A percentile compares a stretch with the other conserved stretches of the same genome.
Evolutionary conservation across 139 green algal species (phyloP).

Genomic region (Ettlia oleoabundans): DNA sequence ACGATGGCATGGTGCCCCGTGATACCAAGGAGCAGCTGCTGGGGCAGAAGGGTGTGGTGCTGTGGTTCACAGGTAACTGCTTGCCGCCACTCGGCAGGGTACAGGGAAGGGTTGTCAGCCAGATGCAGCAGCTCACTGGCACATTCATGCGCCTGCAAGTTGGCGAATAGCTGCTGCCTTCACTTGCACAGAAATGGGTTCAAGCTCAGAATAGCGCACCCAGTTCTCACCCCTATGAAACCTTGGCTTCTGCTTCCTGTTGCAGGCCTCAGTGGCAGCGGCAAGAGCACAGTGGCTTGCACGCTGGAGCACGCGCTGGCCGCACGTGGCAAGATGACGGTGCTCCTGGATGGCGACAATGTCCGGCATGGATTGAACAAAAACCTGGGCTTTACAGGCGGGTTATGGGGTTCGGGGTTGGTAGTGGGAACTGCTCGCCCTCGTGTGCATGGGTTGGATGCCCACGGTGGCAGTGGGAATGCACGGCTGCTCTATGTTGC

Average conservation of each 20-base stretch:
- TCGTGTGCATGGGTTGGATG: too few species aligned
- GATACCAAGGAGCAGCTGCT: slow-evolving; percentile 82
- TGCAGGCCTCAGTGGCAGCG: slow-evolving; percentile 77
- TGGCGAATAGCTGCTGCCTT: neutral
- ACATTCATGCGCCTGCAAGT: neutral
- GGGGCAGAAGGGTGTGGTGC: slow-evolving; percentile 78
- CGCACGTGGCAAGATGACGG: slow-evolving; percentile 71
- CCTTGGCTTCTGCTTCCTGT: too few species aligned
- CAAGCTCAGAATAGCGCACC: too few species aligned
- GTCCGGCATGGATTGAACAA: slow-evolving; percentile 93
- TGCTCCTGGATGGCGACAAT: slow-evolving; percentile 96
- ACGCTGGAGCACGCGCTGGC: slow-evolving; percentile 83
- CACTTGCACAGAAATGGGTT: neutral
- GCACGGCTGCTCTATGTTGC: neutral
- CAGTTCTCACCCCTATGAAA: too few species aligned
- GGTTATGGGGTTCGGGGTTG: neutral
- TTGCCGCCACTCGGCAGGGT: too few species aligned
- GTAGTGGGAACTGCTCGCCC: neutral
- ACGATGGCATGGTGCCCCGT: slow-evolving; percentile 68
- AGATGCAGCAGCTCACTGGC: neutral
- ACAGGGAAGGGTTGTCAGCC: too few species aligned
- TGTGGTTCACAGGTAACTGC: slow-evolving; percentile 85
- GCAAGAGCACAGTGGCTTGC: slow-evolving; percentile 78
- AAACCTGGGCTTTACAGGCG: slow-evolving; percentile 88
- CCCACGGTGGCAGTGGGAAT: neutral